These are phyloP conservation scores for Zopfia rhizophila DNA, from an alignment of 2,329 filamentous ascomycete genomes.

Conservation along the genomic window DNA sequence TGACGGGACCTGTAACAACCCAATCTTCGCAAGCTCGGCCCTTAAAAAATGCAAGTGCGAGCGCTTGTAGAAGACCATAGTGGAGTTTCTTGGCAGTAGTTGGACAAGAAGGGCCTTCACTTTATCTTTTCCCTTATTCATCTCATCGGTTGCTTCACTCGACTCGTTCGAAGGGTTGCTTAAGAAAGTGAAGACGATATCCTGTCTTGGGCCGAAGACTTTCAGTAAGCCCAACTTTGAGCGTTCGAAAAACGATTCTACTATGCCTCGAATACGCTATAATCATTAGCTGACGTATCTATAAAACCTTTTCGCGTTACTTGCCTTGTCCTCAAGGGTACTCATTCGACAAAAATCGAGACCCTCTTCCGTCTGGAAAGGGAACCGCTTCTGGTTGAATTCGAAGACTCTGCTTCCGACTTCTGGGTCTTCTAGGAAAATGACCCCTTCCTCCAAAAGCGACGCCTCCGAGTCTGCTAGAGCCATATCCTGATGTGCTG, in stretches of 20 bases:
- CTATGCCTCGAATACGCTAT: slow-evolving; percentile 4
- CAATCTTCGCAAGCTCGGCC: background rate
- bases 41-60: slow-evolving; percentile 4
- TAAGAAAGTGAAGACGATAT: slow-evolving; percentile 2
- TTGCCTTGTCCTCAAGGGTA: slow-evolving; percentile 4
- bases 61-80: slow-evolving; percentile 2
- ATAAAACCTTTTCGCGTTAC: background rate
- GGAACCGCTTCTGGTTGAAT: background rate
- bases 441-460: too few relatives aligned
- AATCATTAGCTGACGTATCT: slow-evolving; percentile 1
- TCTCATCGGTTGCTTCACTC: background rate
- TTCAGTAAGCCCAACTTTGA: slow-evolving; percentile 2
- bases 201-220: background rate
- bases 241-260: slow-evolving; percentile 3
- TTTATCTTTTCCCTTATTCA: slow-evolving; percentile 7
- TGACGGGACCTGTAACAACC: background rate
- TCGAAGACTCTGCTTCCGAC: background rate
- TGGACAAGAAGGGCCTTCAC: slow-evolving; percentile 3
- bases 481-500: too few relatives aligned
- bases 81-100: background rate
- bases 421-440: background rate
- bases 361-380: slow-evolving; percentile 4
- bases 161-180: slow-evolving; percentile 1
- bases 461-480: too few relatives aligned
- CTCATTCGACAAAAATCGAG: slow-evolving; percentile 1